phyloP scores from a whole-genome alignment of 305 asterid genomes.

The Ruellia speciosa region DNA sequence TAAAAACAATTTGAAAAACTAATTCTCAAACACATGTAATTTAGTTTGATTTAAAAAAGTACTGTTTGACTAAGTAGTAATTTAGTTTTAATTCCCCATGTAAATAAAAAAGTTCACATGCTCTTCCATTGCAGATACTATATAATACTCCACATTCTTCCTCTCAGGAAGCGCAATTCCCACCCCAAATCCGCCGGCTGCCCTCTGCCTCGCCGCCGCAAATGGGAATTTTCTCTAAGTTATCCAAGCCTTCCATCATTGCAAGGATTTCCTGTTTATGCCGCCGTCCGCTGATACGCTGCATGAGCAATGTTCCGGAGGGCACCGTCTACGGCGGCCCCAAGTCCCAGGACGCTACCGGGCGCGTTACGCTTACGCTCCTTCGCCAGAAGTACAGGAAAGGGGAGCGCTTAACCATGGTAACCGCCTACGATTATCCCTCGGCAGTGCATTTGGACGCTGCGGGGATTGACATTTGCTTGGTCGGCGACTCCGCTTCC shows the following conservation, averaged over 20 bases:
- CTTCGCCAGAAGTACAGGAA: conserved; percentile 64
- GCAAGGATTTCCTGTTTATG: too few species aligned
- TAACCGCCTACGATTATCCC: conserved; percentile 90
- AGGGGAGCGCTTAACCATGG: conserved; percentile 74
- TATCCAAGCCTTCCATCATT: conserved; percentile 21
- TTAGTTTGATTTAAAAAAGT: too few species aligned
- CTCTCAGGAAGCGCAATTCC: too few species aligned
- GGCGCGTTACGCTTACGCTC: conserved; percentile 58
- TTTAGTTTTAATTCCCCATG: too few species aligned
- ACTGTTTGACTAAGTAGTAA: too few species aligned
- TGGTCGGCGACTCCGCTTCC: conserved; percentile 89
- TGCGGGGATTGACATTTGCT: conserved; percentile 75
- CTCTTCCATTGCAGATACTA: too few species aligned
- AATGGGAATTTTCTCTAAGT: conserved; percentile 20
- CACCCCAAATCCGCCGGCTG: background rate
- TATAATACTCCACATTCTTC: too few species aligned
- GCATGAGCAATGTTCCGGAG: conserved; percentile 62
- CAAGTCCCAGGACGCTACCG: conserved; percentile 57
- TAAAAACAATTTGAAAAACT: too few species aligned
- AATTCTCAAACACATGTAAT: too few species aligned
- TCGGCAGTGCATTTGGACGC: conserved; percentile 76
- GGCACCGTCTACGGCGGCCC: conserved; percentile 84
- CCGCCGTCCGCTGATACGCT: conserved; percentile 11
- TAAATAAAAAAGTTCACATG: too few species aligned
- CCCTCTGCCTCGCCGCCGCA: background rate